Evolutionary conservation across 2,329 filamentous ascomycete genomes (phyloP), one percentile per base, ranked within the genome.

Genomic region (Chrysoporthe deuterocubensis): DNA sequence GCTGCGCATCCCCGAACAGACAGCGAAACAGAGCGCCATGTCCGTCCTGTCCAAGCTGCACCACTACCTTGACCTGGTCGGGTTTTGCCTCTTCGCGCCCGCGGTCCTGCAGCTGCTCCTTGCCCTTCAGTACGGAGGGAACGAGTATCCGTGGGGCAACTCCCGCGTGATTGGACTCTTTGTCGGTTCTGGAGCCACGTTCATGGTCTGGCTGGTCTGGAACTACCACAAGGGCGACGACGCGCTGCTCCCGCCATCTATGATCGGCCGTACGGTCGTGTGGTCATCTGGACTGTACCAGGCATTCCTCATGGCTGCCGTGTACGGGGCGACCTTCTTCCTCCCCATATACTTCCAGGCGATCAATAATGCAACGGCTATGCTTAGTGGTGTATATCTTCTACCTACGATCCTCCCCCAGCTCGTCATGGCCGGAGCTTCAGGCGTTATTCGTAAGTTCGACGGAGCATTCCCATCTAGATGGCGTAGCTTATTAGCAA

Each of bases 21-120:
- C 56, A 8, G 43, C 44, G 0, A 72, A 72, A 46, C 68, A 9
- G 2, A 26, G 21, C 0, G n/a, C 65, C 13, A 26, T 5, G 21
- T 11, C n/a, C 1, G 18, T 67, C 2, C 6, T 67, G 7, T 34
- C 14, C 3, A 63, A 18, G 7, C 5, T 58, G 1, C 40, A 59
- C 69, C 84, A 85, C 78, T 82, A 87, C 59, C 76, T 90, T 0
- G 88, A 87, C 68, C 75, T 81, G 9, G 74, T 84, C 4, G 84
- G 84, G 0, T 81, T 86, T n/a, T 48, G 82, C 4, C 75, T 83
- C 1, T 73, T 85, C 32, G 80, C 84, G 40, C 76, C 77, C 0
- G 78, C 81, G 1, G 82, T 86, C 56, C 70, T 84, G 70, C 72
- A 77, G 79, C 69, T 84, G 11, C 76, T 85, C 32, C 75, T 84